Conservation (phyloP, 2,329 filamentous ascomycete genomes). For the Fusarium haematococcum region DNA sequence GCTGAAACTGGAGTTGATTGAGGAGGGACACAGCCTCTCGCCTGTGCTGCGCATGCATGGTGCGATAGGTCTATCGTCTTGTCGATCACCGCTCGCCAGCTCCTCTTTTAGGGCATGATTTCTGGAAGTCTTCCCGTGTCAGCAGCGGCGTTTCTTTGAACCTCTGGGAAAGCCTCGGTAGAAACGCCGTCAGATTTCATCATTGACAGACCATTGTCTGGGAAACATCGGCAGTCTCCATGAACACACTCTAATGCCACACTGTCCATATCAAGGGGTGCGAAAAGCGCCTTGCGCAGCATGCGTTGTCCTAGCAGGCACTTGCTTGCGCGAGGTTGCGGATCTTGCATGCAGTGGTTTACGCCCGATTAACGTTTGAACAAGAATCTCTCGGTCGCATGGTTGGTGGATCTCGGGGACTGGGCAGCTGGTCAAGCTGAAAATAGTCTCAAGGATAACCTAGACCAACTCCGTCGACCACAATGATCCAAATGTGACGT, state of each 20-base stretch:
- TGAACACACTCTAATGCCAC: slow-evolving; percentile 6
- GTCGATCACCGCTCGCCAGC: slow-evolving; percentile 20
- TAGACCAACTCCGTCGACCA: slow-evolving; percentile 18
- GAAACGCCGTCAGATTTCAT: slow-evolving; percentile 12
- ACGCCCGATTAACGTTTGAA: slow-evolving; percentile 16
- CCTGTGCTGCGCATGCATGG: slow-evolving; percentile 20
- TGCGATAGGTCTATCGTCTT: slow-evolving; percentile 8
- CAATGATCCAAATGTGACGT: slow-evolving; percentile 34
- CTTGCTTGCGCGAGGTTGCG: background rate
- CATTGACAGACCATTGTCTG: slow-evolving; percentile 5
- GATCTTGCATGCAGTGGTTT: slow-evolving; percentile 14
- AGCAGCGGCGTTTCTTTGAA: background rate
- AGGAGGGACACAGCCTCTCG: slow-evolving; percentile 31
- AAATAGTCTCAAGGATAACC: slow-evolving; percentile 14
- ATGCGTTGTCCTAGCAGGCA: background rate
- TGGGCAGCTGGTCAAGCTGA: slow-evolving; percentile 19
- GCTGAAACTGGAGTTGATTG: slow-evolving; percentile 39
- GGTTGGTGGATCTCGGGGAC: slow-evolving; percentile 9
- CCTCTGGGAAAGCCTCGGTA: background rate
- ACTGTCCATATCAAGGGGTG: background rate
- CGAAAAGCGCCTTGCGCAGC: slow-evolving; percentile 27
- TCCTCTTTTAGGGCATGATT: slow-evolving; percentile 11
- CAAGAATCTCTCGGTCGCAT: slow-evolving; percentile 4
- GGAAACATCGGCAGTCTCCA: slow-evolving; percentile 4
- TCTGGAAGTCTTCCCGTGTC: slow-evolving; percentile 27